Base-by-base conservation (phyloP, 2,329 filamentous ascomycete genomes). In the Colletotrichum gloeosporioides region DNA sequence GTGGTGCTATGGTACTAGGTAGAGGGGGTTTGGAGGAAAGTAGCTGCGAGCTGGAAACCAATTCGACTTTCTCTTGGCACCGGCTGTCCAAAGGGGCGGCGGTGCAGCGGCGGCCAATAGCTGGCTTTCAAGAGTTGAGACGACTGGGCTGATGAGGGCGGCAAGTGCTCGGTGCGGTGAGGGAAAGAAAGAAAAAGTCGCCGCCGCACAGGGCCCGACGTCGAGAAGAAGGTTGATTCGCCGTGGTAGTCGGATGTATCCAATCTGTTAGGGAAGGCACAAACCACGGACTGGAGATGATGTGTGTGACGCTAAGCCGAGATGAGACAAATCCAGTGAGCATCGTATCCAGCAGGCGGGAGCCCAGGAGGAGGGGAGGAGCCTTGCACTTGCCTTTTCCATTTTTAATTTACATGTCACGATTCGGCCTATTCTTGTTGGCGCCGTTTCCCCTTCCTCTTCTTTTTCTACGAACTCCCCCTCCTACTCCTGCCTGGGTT, bases 321-420 rank as follows among this genome's bases (percentile, higher is more conserved):
- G 75, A 77, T 71, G 75, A 74, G 71, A 66, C 62, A 77, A 66
- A 71, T 53, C 16, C 66, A 61, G 49, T 71, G 66, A 71, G 71
- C 66, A 77, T 77, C 75, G 65, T 75, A 77, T 75, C 71, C 75
- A 77, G 64, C 65, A 64, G 62, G 73, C 73, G 63, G 71, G 67
- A 73, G 68, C 49, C 61, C 25, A 65, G 36, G 62, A 68, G 67
- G 67, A 73, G 68, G 34, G 44, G 22, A 65, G 36, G 62, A 68
- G 67, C 62, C 62, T 44, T 66, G 59, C 67, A 32, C 34, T 69
- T 69, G 62, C 65, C 65, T 77, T 77, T 75, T 36, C 71, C 75
- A 75, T 74, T 77, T 74, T 77, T 77, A 75, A 77, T 77, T 77
- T 75, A 77, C 71, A 71, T 75, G 62, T 69, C 71, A 66, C 71